A percentile compares a stretch with the other conserved stretches of the same genome.
Evolutionary conservation across 177 flowering plant species (phyloP).

Genomic region (Vitis hybrid): DNA sequence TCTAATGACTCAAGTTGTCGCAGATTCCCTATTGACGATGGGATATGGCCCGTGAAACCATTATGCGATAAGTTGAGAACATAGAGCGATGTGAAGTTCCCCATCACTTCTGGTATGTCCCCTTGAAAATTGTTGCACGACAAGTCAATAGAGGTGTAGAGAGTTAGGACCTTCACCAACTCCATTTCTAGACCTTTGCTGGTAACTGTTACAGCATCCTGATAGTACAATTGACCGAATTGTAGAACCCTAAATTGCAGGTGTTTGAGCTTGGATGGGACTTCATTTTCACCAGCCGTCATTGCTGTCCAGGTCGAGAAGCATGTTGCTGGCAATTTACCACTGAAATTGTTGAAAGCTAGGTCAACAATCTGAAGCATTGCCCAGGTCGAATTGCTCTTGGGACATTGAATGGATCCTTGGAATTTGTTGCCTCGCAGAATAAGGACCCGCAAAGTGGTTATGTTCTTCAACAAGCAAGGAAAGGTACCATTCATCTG

Average conservation of each 20-base stretch:
- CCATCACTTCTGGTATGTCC: slow-evolving; percentile 33
- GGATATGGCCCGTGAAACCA: slow-evolving; percentile 30
- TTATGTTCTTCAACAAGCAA: slow-evolving; percentile 12
- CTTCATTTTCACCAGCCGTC: slow-evolving; percentile 16
- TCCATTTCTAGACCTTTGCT: slow-evolving; percentile 39
- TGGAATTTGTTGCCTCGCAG: slow-evolving; percentile 27
- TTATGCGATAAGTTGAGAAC: slow-evolving; percentile 43
- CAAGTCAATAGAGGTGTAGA: slow-evolving; percentile 39
- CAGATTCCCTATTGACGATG: slow-evolving; percentile 30
- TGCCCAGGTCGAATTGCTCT: slow-evolving; percentile 1
- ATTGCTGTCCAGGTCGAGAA: slow-evolving; percentile 32
- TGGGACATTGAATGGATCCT: slow-evolving; percentile 13
- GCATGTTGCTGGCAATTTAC: slow-evolving; percentile 12
- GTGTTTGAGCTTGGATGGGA: slow-evolving; percentile 1
- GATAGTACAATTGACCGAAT: slow-evolving; percentile 25
- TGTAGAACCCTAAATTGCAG: slow-evolving; percentile 11
- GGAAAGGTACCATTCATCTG: slow-evolving; percentile 23
- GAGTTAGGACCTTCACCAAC: slow-evolving; percentile 36
- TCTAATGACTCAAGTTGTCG: background rate
- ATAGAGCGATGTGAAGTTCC: slow-evolving; percentile 30
- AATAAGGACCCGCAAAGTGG: slow-evolving; percentile 31
- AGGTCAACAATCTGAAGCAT: slow-evolving; percentile 34
- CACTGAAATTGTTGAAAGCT: slow-evolving; percentile 29
- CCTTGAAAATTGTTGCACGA: slow-evolving; percentile 40
- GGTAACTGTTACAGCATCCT: slow-evolving; percentile 41